These are phyloP conservation scores for Neurospora sp. DNA, from an alignment of 495 filamentous ascomycete species.

Conservation along the genomic window DNA sequence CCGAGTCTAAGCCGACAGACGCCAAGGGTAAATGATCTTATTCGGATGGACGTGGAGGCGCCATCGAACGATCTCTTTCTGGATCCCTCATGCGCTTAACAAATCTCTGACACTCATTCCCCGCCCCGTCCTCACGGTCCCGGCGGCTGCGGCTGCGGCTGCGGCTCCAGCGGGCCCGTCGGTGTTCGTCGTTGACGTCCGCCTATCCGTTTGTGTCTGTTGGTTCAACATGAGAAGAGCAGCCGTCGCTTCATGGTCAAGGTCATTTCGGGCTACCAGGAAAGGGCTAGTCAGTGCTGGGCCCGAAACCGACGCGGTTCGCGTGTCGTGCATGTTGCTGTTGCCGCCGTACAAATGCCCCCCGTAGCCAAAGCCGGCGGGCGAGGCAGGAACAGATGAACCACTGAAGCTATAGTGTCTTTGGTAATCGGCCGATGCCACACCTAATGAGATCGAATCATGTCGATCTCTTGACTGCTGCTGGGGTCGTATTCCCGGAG, in stretches of 20 bases:
- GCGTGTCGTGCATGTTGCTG: slow-evolving; percentile 7
- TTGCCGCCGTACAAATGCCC: slow-evolving; percentile 19
- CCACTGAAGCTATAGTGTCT: slow-evolving; percentile 34
- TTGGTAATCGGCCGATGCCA: slow-evolving; percentile 23
- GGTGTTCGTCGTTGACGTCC: slow-evolving; percentile 14
- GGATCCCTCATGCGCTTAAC: slow-evolving; percentile 46
- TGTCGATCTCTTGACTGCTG: slow-evolving; percentile 26
- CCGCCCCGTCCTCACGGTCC: slow-evolving; percentile 12
- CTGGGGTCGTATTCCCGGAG: slow-evolving; percentile 37
- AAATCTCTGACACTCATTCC: slow-evolving; percentile 78
- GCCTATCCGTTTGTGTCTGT: slow-evolving; percentile 40
- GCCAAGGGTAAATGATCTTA: background rate
- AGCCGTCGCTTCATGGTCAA: slow-evolving; percentile 71
- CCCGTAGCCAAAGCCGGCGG: slow-evolving; percentile 32
- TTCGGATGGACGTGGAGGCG: background rate
- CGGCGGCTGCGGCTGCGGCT: slow-evolving; percentile 9
- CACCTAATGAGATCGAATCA: slow-evolving; percentile 36
- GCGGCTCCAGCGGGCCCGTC: background rate
- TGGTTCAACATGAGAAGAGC: slow-evolving; percentile 69
- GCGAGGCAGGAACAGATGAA: slow-evolving; percentile 35
- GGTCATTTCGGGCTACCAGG: slow-evolving; percentile 34
- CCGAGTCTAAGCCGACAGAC: background rate
- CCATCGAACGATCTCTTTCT: background rate
- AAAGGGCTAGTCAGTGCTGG: slow-evolving; percentile 42
- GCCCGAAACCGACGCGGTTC: slow-evolving; percentile 19